Conservation (phyloP, 1,284 basidiomycete species). For the Singerocomus inundabilis region DNA sequence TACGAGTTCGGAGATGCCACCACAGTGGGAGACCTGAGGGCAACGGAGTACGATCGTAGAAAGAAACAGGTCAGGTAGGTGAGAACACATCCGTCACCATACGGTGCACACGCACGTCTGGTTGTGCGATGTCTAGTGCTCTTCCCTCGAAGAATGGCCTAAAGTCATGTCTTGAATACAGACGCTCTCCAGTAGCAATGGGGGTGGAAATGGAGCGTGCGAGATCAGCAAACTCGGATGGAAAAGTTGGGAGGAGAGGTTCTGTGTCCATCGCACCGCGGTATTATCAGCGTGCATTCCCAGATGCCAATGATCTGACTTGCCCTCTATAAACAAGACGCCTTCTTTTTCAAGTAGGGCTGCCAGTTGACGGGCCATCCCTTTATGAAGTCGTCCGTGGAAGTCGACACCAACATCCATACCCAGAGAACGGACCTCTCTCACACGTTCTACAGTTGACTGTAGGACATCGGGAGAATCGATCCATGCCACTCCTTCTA, state of each 20-base stretch:
- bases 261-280: slow-evolving; percentile 38
- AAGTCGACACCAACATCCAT: slow-evolving; percentile 68
- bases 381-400: slow-evolving; percentile 67
- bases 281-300: background rate
- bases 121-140: slow-evolving; percentile 73
- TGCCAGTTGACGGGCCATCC: slow-evolving; percentile 77
- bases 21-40: slow-evolving; percentile 56
- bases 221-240: slow-evolving; percentile 66
- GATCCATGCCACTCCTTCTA: slow-evolving; percentile 47
- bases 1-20: slow-evolving; percentile 73
- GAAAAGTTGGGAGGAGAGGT: slow-evolving; percentile 66
- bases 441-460: slow-evolving; percentile 61
- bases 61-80: background rate
- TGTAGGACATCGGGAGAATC: slow-evolving; percentile 52
- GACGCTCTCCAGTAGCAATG: slow-evolving; percentile 70
- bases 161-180: slow-evolving; percentile 69
- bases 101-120: slow-evolving; percentile 50
- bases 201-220: slow-evolving; percentile 62
- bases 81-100: background rate
- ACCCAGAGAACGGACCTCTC: slow-evolving; percentile 59
- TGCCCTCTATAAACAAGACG: slow-evolving; percentile 73
- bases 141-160: slow-evolving; percentile 69
- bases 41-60: background rate
- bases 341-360: slow-evolving; percentile 62
- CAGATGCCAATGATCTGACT: background rate